Percentiles rank a stretch among this genome's conserved stretches.
Conservation (phyloP, 176 grass and related monocot species). For the barley (Hordeum vulgare) region DNA sequence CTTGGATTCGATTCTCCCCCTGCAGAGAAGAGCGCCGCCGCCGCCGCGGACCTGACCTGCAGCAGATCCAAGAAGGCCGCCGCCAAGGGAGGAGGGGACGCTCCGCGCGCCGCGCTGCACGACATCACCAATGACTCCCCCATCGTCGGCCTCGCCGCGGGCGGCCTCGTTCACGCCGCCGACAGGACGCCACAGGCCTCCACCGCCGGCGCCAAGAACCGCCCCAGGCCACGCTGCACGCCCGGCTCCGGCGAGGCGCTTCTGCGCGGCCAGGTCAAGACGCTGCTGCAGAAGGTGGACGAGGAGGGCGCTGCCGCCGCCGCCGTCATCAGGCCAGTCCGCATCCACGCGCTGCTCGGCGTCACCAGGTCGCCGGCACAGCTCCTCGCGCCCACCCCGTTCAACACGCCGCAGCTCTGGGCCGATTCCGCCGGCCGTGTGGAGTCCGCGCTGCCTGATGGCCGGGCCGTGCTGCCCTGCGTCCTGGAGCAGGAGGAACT, state of each 20-base stretch:
- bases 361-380: constrained; percentile 44
- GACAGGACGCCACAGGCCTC: constrained; percentile 23
- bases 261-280: constrained; percentile 80
- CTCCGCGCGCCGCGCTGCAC: constrained; percentile 43
- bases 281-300: constrained; percentile 74
- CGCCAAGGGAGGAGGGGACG: neutral
- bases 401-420: constrained; percentile 60
- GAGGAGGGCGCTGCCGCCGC: constrained; percentile 35
- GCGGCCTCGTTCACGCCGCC: constrained; percentile 10
- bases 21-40: neutral
- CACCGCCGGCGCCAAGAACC: constrained; percentile 39
- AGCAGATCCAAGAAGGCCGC: constrained; percentile 18
- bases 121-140: constrained; percentile 97
- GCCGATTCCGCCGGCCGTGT: neutral
- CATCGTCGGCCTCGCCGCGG: constrained; percentile 62
- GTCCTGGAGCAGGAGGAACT: constrained; percentile 37
- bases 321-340: constrained; percentile 2
- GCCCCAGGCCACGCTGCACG: constrained; percentile 22
- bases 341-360: constrained; percentile 43
- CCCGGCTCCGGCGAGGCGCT: constrained; percentile 77
- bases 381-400: constrained; percentile 68
- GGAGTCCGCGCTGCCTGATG: neutral
- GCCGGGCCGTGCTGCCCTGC: neutral
- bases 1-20: neutral
- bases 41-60: neutral